Base-by-base conservation (phyloP, 2,329 filamentous ascomycete genomes). In the Colletotrichum karsti region DNA sequence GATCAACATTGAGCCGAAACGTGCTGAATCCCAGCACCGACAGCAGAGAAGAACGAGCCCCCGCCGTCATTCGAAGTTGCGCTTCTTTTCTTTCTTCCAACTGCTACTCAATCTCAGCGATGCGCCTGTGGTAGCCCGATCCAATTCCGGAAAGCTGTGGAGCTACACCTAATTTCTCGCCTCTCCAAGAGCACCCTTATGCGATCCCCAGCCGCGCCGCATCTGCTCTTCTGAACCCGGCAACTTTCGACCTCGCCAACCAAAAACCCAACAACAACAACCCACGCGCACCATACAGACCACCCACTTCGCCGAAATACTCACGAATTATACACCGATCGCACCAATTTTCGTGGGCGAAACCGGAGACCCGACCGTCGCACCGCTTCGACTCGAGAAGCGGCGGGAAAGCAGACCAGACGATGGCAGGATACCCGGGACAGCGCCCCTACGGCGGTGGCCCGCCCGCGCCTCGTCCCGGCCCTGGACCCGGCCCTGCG, bases 381-480 rank as follows among this genome's bases (percentile, higher is more conserved):
- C 48, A 46, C 48, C 39, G 30, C 41, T 39, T 51, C 44, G 53
- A 54, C 37, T 22, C 53, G 51, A 58, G 28, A 12, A 64, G 51
- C 33, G 33, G 58, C 26, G 33, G 28, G 30, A 22, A 35, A 35
- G 35, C 18, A 56, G 30, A 63, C 12, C 50, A 63, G 59, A 67
- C 64, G 44, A 67, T 67, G 64, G 60, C 60, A 57, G 64, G 64
- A 58, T 86, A 84, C 67, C 79, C 79, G 63, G 79, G 73, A 58
- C 82, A 85, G 73, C 82, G 83, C 64, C 81, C 82, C n/a, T 86
- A 87, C 73, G 81, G 79, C 69, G 84, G 83, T 39, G 62, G 62
- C n/a, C 81, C 79, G 33, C 82, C 80, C 57, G 79, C 80, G 48
- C 82, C 81, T 61, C 77, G 82, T 60, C 77, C 80, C 53, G 74